A percentile compares a stretch with the other conserved stretches of the same genome.
Evolutionary conservation across 2,329 filamentous ascomycete species (phyloP).

Genomic region (Phaeosphaeria sp.): DNA sequence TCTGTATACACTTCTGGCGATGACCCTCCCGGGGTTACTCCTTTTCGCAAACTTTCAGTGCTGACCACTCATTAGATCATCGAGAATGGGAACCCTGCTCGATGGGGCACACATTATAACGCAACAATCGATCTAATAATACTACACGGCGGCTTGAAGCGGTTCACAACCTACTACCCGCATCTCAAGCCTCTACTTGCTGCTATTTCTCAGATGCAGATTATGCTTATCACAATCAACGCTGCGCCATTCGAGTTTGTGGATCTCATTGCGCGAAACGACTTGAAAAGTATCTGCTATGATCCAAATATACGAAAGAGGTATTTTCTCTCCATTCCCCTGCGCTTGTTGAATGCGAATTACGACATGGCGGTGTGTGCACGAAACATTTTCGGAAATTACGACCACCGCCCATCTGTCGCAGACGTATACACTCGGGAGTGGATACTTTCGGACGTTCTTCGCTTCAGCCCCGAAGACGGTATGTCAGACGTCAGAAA

Average conservation of each 20-base stretch:
- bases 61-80: constrained; percentile 17
- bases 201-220: constrained; percentile 21
- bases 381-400: constrained; percentile 11
- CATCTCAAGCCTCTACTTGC: constrained; percentile 23
- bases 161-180: constrained; percentile 24
- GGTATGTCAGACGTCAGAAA: constrained; percentile 10
- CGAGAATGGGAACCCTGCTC: constrained; percentile 20
- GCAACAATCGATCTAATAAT: constrained; percentile 22
- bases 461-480: constrained; percentile 18
- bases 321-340: constrained; percentile 22
- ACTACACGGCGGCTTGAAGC: constrained; percentile 25
- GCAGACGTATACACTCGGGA: constrained; percentile 24
- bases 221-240: constrained; percentile 20
- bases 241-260: constrained; percentile 14
- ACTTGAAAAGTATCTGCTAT: constrained; percentile 20
- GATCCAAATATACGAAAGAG: constrained; percentile 11
- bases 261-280: constrained; percentile 19
- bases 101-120: constrained; percentile 27
- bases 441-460: constrained; percentile 21
- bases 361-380: constrained; percentile 25
- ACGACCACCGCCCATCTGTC: constrained; percentile 1
- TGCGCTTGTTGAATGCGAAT: constrained; percentile 15
- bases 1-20: constrained; percentile 9
- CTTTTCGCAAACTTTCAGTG: background rate
- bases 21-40: background rate